A percentile compares a stretch with the other conserved stretches of the same genome.
Evolutionary conservation across 2,329 filamentous ascomycete genomes (phyloP).

Genomic region (Corinectria fuckeliana): DNA sequence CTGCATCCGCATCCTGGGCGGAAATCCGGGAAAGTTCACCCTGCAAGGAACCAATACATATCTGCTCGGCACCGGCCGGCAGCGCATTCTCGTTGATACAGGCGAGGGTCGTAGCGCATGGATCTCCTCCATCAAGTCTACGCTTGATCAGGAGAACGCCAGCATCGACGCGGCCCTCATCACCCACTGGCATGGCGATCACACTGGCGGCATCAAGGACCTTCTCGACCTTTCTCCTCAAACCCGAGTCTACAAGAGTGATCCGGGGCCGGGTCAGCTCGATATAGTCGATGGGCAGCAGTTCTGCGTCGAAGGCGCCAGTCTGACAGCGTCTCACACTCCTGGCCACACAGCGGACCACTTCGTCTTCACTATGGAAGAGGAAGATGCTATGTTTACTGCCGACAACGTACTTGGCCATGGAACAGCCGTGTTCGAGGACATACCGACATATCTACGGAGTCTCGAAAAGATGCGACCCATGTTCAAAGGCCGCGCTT

Average conservation of each 20-base stretch:
- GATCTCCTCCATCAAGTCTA: conserved; percentile 68
- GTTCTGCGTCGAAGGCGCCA: conserved; percentile 66
- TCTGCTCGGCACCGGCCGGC: conserved; percentile 76
- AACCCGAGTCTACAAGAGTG: conserved; percentile 70
- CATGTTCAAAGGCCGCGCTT: conserved; percentile 72
- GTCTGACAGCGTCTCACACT: conserved; percentile 66
- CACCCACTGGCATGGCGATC: conserved; percentile 93
- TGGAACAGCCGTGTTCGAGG: conserved; percentile 85
- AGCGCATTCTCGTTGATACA: conserved; percentile 86
- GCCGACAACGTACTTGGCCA: conserved; percentile 90
- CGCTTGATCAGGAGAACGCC: conserved; percentile 72
- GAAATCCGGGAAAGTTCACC: conserved; percentile 85
- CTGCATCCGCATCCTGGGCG: conserved; percentile 84
- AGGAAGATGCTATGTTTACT: conserved; percentile 86
- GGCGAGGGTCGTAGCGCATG: conserved; percentile 82
- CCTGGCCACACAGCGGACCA: conserved; percentile 83
- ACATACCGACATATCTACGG: conserved; percentile 71
- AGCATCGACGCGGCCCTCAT: conserved; percentile 74
- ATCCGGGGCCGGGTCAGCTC: conserved; percentile 58
- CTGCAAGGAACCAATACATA: conserved; percentile 93
- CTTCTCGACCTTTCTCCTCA: conserved; percentile 69
- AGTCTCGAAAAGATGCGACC: conserved; percentile 73
- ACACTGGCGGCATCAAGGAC: conserved; percentile 77
- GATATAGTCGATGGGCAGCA: conserved; percentile 57
- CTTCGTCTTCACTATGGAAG: conserved; percentile 76